Percentiles rank a stretch among this genome's conserved stretches.
phyloP scores from a whole-genome alignment of 805 yeast genomes.

The Saccharomycopsis sp. region DNA sequence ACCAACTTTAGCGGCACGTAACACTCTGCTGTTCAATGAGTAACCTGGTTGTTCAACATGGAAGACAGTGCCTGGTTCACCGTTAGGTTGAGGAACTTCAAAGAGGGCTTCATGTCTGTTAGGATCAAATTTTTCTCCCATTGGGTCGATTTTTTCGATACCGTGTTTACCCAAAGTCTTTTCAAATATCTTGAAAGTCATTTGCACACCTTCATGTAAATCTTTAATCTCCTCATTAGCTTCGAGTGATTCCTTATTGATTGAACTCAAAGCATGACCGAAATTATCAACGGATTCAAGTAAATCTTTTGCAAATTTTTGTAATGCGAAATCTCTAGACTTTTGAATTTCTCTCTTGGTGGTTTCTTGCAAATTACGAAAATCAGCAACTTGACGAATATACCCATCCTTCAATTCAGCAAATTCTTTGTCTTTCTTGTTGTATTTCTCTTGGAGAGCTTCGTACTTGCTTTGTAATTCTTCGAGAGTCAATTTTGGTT shows the following conservation, averaged over 20 bases:
- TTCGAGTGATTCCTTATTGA: conserved; percentile 52
- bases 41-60: conserved; percentile 89
- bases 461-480: conserved; percentile 24
- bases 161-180: conserved; percentile 81
- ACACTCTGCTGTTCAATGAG: conserved; percentile 76
- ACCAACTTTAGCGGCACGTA: conserved; percentile 95
- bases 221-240: conserved; percentile 60
- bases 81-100: conserved; percentile 78
- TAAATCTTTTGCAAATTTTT: conserved; percentile 85
- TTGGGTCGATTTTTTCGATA: conserved; percentile 68
- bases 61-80: conserved; percentile 89
- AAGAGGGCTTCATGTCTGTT: conserved; percentile 90
- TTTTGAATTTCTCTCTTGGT: conserved; percentile 82
- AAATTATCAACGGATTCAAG: conserved; percentile 87
- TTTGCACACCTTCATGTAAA: conserved; percentile 79
- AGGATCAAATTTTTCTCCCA: conserved; percentile 84
- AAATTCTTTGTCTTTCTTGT: conserved; percentile 59
- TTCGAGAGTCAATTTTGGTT: not conserved
- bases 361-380: conserved; percentile 85
- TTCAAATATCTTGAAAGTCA: conserved; percentile 83
- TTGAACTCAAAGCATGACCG: conserved; percentile 74
- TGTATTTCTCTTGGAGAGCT: conserved; percentile 45
- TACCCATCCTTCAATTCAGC: conserved; percentile 80
- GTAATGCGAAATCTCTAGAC: conserved; percentile 85
- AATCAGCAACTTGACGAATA: conserved; percentile 82